A percentile compares a stretch with the other conserved stretches of the same genome.
Evolutionary conservation across 2,329 filamentous ascomycete species (phyloP).

Genomic region (Alternaria ethzedia): DNA sequence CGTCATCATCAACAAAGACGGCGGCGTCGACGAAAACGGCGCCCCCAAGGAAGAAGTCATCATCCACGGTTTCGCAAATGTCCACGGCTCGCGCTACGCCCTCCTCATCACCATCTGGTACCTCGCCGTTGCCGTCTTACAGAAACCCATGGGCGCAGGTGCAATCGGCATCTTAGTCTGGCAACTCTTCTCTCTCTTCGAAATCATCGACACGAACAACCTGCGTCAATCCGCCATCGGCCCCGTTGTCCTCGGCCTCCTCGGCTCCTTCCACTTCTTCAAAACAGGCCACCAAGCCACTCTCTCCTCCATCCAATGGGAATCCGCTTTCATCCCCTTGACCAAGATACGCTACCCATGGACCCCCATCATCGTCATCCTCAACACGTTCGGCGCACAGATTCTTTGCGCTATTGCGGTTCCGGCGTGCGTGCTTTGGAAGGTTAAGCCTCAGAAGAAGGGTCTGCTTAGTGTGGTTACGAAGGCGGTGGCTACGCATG

Average conservation of each 20-base stretch:
- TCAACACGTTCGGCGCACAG: constrained; percentile 90
- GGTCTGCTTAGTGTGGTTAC: constrained; percentile 71
- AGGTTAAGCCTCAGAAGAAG: constrained; percentile 75
- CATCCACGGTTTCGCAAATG: constrained; percentile 89
- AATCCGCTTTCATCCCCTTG: constrained; percentile 89
- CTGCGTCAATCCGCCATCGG: constrained; percentile 75
- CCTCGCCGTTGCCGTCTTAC: constrained; percentile 76
- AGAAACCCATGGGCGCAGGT: constrained; percentile 93
- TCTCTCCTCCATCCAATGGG: constrained; percentile 91
- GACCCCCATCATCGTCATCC: constrained; percentile 78
- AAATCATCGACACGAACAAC: constrained; percentile 67
- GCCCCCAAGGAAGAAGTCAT: constrained; percentile 63
- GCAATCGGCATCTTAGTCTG: constrained; percentile 82
- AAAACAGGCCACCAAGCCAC: constrained; percentile 96
- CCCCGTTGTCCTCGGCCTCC: constrained; percentile 81
- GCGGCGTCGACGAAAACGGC: constrained; percentile 19
- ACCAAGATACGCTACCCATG: constrained; percentile 85
- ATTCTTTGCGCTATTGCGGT: constrained; percentile 81
- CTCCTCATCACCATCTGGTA: constrained; percentile 81
- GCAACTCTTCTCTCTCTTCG: constrained; percentile 81
- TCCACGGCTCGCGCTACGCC: constrained; percentile 89
- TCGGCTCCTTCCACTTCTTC: constrained; percentile 95
- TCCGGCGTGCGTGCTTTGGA: constrained; percentile 87
- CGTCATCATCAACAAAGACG: constrained; percentile 59
- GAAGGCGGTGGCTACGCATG: constrained; percentile 74